Evolutionary conservation across 1,284 basidiomycete species (phyloP), one percentile per base, ranked within the genome.

Genomic region (Cutaneotrichosporon daszewskae): DNA sequence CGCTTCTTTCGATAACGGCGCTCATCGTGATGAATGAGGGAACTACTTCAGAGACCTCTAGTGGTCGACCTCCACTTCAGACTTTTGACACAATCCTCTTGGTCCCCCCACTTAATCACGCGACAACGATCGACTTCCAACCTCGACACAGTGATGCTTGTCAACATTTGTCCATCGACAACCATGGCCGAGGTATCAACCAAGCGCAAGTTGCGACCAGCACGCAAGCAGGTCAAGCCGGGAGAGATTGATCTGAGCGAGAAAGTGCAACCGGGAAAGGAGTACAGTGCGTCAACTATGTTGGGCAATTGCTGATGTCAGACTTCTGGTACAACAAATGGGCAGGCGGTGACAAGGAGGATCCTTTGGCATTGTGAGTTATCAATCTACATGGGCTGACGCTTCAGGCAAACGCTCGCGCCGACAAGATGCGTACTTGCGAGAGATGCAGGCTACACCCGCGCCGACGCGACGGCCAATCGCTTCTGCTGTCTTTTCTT

Each of bases 321-420:
- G 92, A 97, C 69, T 87, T 95, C 47, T 97, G 94, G 94, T 97
- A 97, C 72, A 95, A 97, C 72, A 97, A 97, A 74, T 97, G 91
- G 88, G 90, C 91, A 27, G 86, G 91, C 51, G 90, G 90, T 46
- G 90, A 95, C 66, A 79, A 87, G 39, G 91, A 94, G 70, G 91
- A 95, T 63, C 85, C 81, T 50, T 87, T 92, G 62, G 91, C 88
- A 33, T 89, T 87, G 85, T 89, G 59, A 47, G 83, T 76, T 9
- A n/a, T 27, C 13, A 23, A 16, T 5, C 8, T 32, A 24, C 12
- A 9, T 7, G 29, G n/a, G 25, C 38, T 55, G 34, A 49, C 23
- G 53, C 38, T 59, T n/a, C n/a, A 92, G 89, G 69, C 95, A 95
- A 80, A 82, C 81, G 37, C 91, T 95, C 70, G 65, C 69, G 5